Conservation (phyloP, 2,329 filamentous ascomycete genomes). For the Cytospora chrysosperma region DNA sequence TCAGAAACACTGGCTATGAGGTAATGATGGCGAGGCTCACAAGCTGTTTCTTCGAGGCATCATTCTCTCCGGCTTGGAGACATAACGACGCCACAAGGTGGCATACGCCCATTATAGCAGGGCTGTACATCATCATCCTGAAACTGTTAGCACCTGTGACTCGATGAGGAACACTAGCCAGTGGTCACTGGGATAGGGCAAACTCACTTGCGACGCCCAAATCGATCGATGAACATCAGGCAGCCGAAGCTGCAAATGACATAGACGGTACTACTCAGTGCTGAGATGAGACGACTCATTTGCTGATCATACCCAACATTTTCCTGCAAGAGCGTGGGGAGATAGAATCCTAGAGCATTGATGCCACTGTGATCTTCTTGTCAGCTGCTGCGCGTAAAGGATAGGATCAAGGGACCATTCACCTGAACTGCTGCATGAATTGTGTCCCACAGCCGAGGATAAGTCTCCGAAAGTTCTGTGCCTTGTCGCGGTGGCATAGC, state of each 20-base stretch:
- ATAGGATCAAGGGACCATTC: neutral
- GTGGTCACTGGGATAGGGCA: too few species aligned
- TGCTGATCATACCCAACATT: constrained; percentile 49
- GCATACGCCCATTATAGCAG: constrained; percentile 35
- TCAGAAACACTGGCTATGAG: neutral
- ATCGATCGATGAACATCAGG: constrained; percentile 39
- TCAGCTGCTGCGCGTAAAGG: neutral
- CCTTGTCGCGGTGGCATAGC: constrained; percentile 38
- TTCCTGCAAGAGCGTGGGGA: constrained; percentile 55
- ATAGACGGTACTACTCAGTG: constrained; percentile 46
- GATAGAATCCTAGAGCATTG: constrained; percentile 38
- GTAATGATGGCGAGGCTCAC: constrained; percentile 9
- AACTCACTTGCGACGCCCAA: constrained; percentile 40
- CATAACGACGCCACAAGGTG: constrained; percentile 39
- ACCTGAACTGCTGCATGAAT: constrained; percentile 47
- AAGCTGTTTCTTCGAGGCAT: constrained; percentile 33
- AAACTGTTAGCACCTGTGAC: neutral
- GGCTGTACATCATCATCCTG: constrained; percentile 42
- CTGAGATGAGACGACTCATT: constrained; percentile 53
- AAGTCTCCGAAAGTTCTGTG: constrained; percentile 38
- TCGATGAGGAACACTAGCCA: neutral
- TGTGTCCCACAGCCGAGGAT: constrained; percentile 44
- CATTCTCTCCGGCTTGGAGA: constrained; percentile 15
- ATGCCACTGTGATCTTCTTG: constrained; percentile 6
- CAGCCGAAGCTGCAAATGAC: constrained; percentile 37